These are phyloP conservation scores for Omphalotus guepiniiformis DNA, from an alignment of 768 basidiomycete genomes.

Conservation along the genomic window DNA sequence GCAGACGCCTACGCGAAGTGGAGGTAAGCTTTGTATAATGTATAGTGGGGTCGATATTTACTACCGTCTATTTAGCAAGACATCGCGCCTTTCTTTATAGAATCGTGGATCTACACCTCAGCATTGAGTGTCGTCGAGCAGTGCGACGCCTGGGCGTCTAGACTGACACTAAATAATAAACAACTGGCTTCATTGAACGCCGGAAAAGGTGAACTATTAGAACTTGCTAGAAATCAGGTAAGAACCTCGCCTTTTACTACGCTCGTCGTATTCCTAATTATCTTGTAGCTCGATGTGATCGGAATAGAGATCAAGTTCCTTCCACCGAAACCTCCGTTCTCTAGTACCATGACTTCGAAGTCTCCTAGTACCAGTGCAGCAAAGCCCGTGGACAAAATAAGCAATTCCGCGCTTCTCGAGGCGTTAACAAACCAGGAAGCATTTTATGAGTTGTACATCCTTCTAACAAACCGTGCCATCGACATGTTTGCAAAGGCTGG, in stretches of 20 bases:
- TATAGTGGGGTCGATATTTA: constrained; percentile 5
- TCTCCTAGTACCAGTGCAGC: constrained; percentile 16
- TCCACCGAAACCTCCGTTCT: constrained; percentile 71
- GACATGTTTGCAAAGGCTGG: constrained; percentile 82
- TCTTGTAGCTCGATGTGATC: constrained; percentile 72
- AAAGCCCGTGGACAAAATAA: constrained; percentile 37
- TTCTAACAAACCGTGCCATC: constrained; percentile 75
- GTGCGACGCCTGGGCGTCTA: constrained; percentile 67
- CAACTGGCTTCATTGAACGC: constrained; percentile 56
- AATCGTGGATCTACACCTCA: constrained; percentile 93
- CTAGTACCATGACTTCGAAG: constrained; percentile 35
- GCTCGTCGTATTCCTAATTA: constrained; percentile 1
- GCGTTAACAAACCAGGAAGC: constrained; percentile 50
- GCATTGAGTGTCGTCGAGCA: constrained; percentile 79
- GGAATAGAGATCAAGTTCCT: constrained; percentile 73
- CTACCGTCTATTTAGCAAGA: constrained; percentile 34
- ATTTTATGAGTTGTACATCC: constrained; percentile 78
- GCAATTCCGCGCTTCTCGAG: constrained; percentile 54
- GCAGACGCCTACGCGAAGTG: constrained; percentile 66
- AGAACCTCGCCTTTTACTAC: constrained; percentile 10
- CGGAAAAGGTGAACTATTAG: constrained; percentile 82
- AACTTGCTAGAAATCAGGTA: constrained; percentile 88
- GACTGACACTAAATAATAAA: constrained; percentile 42
- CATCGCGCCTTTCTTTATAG: constrained; percentile 71
- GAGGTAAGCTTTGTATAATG: constrained; percentile 45